These are phyloP conservation scores for Endotrypanum monterogeii DNA, from an alignment of 208 protist species.

Conservation along the genomic window DNA sequence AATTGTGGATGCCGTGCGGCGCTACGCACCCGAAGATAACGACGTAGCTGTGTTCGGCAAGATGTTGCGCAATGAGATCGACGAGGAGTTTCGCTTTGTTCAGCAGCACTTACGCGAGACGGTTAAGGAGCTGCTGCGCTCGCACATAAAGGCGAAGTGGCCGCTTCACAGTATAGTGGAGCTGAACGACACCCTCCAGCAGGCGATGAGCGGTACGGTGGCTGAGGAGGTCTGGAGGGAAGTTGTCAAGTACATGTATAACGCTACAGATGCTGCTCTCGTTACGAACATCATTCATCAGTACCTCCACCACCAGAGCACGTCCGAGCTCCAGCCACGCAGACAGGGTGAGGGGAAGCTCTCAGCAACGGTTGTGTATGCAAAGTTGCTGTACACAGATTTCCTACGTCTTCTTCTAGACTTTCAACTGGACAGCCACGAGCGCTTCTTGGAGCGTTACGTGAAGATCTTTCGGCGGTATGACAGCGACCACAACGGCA, in stretches of 20 bases:
- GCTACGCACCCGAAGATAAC: constrained; percentile 78
- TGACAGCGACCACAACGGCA: constrained; percentile 78
- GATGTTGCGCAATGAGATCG: constrained; percentile 91
- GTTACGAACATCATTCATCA: constrained; percentile 68
- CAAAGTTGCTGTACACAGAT: constrained; percentile 58
- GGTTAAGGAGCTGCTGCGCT: constrained; percentile 77
- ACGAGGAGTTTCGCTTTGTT: constrained; percentile 92
- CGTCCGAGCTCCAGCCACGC: constrained; percentile 29
- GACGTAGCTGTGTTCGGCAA: constrained; percentile 91
- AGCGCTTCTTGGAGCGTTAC: constrained; percentile 82
- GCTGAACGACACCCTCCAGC: constrained; percentile 52
- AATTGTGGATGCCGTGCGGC: constrained; percentile 72
- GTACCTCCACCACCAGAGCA: constrained; percentile 40
- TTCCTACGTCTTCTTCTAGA: constrained; percentile 83
- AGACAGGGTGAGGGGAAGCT: constrained; percentile 10
- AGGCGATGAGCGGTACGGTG: constrained; percentile 49
- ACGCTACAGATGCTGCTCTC: constrained; percentile 64
- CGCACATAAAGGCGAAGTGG: constrained; percentile 57
- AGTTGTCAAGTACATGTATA: constrained; percentile 92
- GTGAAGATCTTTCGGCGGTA: constrained; percentile 68
- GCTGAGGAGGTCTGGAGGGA: constrained; percentile 83
- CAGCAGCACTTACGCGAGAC: constrained; percentile 86
- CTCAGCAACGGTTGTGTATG: constrained; percentile 18
- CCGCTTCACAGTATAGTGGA: constrained; percentile 55
- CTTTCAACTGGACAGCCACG: constrained; percentile 91